Evolutionary conservation across 31 red algal genomes (phyloP), one percentile per base, ranked within the genome.

Genomic region (Odonthalia washingtoniensis): DNA sequence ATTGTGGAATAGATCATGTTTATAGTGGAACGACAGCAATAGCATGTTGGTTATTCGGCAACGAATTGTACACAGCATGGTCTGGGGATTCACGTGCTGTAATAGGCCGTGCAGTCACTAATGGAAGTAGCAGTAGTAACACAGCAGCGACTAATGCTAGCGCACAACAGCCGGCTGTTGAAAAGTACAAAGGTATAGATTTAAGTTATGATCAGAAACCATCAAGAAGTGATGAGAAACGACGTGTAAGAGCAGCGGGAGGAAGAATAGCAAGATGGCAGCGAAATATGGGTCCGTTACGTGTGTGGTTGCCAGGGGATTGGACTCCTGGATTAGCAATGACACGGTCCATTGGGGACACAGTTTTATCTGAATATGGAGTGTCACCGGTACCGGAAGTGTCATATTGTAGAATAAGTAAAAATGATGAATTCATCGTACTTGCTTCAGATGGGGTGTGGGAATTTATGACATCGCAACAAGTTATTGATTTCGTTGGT

Each of bases 271-370:
- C 89, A 1, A 74, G 91, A 44, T 96, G 94, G 94, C 75, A 81
- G 5, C 57, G 83, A 27, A 91, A 93, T 46, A 41, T 85, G 12
- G 94, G 94, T 21, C 94, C 94, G 41, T 78, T 96, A 65, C 72
- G 94, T 43, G 94, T 96, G 28, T 96, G 94, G 94, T 40, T 93
- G 36, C 86, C 94, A 37, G 66, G 80, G 32, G 94, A 96, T 33
- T 96, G 94, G 94, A 74, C 92, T 21, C 94, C 94, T 12, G 94
- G 94, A 14, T 77, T 96, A 28, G 94, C 94, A 31, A 96, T 96
- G 94, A 96, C 94, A 43, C 84, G 94, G 24, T 88, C 82, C 65
- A 93, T 96, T 78, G 94, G 94, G 27, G 94, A 96, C 63, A 93
- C 90, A n/a, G 82, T 95, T 18, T 61, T 95, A 3, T 73, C 52